Base-by-base conservation (phyloP, 805 yeast species). In the Metschnikowia kofuensis region DNA sequence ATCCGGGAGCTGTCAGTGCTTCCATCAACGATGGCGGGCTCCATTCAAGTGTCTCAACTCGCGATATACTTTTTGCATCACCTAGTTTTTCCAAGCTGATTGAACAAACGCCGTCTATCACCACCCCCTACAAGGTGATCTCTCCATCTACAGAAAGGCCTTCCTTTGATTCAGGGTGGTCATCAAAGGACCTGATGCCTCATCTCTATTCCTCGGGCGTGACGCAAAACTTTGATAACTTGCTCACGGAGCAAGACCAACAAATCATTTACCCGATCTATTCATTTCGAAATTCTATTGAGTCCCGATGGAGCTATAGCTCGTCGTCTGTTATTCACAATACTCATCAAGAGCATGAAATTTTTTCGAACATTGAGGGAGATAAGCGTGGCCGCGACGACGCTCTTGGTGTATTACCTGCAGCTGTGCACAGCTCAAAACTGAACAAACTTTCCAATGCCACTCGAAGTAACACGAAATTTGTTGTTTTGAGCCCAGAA, bases 181-280 rank as follows among this genome's bases (percentile, higher is more conserved):
- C 44, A 9, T 45, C 44, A 11, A 27, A 12, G 5, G 43, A 40
- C 10, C 46, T 47, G 45, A 21, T 30, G 28, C 37, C 43, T n/a
- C 30, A 12, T 9, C 11, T 35, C 12, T 12, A 42, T 12, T 21
- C 16, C 12, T 40, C 50, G n/a, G 46, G 46, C 6, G 46, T 59
- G 40, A 56, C 57, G 27, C 70, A 66, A 47, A 61, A 63, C 46
- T 71, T 64, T 42, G 74, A 69, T 55, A 66, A 69, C 51, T 57
- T 71, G 44, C 58, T 70, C 34, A 36, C 57, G n/a, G 57, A 55
- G 7, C 57, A 56, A 31, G 66, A 66, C 38, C 50, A 55, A 45
- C 61, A 68, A 27, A 71, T 71, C 45, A 67, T 71, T 16, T 71
- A 71, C 47, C 76, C 76, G 1, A 65, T 71, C 12, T 71, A 71